phyloP scores from a whole-genome alignment of 1,284 basidiomycete genomes.

The Heliocybe sulcata region DNA sequence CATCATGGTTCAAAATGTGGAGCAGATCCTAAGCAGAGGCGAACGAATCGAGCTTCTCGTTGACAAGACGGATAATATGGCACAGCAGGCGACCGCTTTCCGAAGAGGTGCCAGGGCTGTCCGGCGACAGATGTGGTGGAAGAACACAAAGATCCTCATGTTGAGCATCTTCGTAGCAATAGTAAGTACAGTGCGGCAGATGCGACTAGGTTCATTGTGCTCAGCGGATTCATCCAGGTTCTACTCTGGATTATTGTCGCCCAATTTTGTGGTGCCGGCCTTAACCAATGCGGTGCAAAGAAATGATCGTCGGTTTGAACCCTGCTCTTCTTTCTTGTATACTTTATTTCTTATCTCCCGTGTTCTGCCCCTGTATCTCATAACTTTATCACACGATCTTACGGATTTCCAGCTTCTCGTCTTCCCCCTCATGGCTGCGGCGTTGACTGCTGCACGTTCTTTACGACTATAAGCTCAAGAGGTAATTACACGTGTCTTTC shows the following conservation, averaged over 20 bases:
- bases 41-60: constrained; percentile 95
- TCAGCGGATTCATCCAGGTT: constrained; percentile 33
- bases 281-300: constrained; percentile 53
- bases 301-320: constrained; percentile 8
- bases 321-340: background rate
- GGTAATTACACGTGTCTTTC: background rate
- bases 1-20: constrained; percentile 96
- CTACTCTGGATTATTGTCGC: constrained; percentile 78
- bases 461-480: background rate
- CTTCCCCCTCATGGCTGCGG: background rate
- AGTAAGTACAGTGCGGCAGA: constrained; percentile 38
- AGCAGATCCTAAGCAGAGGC: constrained; percentile 89
- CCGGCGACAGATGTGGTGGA: constrained; percentile 96
- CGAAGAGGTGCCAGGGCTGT: constrained; percentile 83
- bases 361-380: background rate
- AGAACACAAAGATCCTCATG: constrained; percentile 73
- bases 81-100: constrained; percentile 94
- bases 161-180: constrained; percentile 69
- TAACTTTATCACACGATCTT: background rate
- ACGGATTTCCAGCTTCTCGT: background rate
- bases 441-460: background rate
- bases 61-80: constrained; percentile 96
- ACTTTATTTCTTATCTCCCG: background rate
- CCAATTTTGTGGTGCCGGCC: constrained; percentile 78
- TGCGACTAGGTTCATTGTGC: background rate